Conservation (phyloP, 495 filamentous ascomycete species). For the Talaromyces proteolyticus region DNA sequence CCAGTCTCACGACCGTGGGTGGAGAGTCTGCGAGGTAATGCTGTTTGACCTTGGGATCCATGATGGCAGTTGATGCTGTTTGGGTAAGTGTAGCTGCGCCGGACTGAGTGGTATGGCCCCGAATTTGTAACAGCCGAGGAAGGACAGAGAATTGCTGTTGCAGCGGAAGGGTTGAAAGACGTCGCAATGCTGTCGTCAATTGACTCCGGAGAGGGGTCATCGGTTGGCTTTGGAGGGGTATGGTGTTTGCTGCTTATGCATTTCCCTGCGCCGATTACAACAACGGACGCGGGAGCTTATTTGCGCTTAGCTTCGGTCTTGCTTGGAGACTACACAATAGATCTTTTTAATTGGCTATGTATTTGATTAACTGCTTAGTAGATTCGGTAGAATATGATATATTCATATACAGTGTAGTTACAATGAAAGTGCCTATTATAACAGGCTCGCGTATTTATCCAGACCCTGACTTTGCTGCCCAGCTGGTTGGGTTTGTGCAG, state of each 20-base stretch:
- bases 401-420: neutral
- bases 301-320: neutral
- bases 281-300: neutral
- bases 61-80: constrained; percentile 13
- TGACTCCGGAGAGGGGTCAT: constrained; percentile 2
- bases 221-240: neutral
- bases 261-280: too few relatives aligned
- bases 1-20: constrained; percentile 76
- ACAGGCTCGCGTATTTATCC: constrained; percentile 76
- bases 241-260: too few relatives aligned
- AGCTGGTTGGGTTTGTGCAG: constrained; percentile 20
- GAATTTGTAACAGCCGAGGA: neutral
- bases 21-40: constrained; percentile 89
- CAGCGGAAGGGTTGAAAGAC: neutral
- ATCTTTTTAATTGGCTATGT: too few relatives aligned
- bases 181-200: neutral
- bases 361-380: neutral
- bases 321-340: too few relatives aligned
- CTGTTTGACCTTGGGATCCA: constrained; percentile 37
- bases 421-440: constrained; percentile 31
- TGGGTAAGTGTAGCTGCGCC: constrained; percentile 1
- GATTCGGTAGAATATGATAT: neutral
- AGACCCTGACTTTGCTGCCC: constrained; percentile 48
- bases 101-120: neutral
- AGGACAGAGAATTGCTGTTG: neutral